Conservation (phyloP, 352 stramenopile species). For the Pythium aquatile region DNA sequence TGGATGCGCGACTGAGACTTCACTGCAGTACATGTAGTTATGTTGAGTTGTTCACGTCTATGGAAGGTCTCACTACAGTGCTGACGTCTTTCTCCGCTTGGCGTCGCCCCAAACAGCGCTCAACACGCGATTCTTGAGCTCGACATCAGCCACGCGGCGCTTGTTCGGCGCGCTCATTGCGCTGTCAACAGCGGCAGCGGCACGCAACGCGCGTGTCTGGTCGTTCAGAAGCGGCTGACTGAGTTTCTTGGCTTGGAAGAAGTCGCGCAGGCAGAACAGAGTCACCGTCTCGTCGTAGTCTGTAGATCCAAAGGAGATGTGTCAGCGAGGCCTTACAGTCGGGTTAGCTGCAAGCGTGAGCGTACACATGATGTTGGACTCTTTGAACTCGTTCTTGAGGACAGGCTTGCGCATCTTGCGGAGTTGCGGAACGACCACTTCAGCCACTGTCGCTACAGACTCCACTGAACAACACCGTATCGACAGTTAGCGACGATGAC, state of each 20-base stretch:
- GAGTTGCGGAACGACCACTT: not conserved
- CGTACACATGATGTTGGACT: conserved; percentile 72
- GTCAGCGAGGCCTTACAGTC: not conserved
- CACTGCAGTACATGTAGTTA: not conserved
- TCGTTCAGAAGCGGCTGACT: conserved; percentile 76
- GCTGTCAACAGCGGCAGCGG: conserved; percentile 22
- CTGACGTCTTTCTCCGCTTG: conserved; percentile 21
- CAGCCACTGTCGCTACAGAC: not conserved
- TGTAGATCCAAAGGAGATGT: conserved; percentile 16
- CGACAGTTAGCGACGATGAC: not conserved
- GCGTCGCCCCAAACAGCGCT: conserved; percentile 30
- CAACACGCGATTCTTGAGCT: conserved; percentile 45
- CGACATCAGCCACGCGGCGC: conserved; percentile 23
- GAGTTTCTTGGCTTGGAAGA: conserved; percentile 69
- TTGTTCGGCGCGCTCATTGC: conserved; percentile 30
- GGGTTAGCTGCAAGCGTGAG: not conserved
- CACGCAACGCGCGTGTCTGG: conserved; percentile 56
- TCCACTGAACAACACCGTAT: not conserved
- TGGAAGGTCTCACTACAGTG: conserved; percentile 1
- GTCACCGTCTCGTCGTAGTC: conserved; percentile 80
- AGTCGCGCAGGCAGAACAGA: conserved; percentile 72
- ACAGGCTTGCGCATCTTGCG: conserved; percentile 41
- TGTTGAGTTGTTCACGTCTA: not conserved
- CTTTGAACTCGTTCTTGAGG: conserved; percentile 81
- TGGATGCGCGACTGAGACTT: conserved; percentile 27